Base-by-base conservation (phyloP, 257 asterid genomes). In the Gynochthodes officinalis region DNA sequence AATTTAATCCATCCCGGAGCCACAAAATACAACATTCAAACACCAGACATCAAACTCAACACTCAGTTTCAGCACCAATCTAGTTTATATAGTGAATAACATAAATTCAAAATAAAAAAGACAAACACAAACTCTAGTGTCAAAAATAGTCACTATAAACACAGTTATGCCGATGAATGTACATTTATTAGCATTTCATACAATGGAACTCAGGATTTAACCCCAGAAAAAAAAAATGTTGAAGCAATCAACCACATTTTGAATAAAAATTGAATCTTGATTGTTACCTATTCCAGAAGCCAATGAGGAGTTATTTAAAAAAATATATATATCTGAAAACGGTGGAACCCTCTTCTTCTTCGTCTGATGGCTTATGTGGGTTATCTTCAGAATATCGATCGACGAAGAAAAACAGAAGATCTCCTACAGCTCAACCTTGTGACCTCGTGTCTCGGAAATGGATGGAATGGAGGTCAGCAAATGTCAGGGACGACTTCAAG, bases 251-350 rank as follows among this genome's bases (percentile, higher is more conserved):
- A 63, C 23, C 50, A 39, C n/a, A 40, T 3, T n/a, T 39, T 10
- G 32, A 40, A 9, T 11, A 64, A 28, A 68, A 32, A 68, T 49
- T 32, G 46, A 64, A 66, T 74, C 61, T 65, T n/a, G 60, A 66
- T 7, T 43, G 23, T 9, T 21, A 62, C 67, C 67, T 35, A 57
- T 32, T 12, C 67, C 7, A 66, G 35, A 27, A 57, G 64, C 60
- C 10, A 52, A 42, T 7, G 12, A 50, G 15, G 16, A 8, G 9
- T 8, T 19, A 40, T 64, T 50, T 9, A 63, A 25, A 33, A 64
- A 23, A 43, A n/a, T 0, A 39, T 46, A 0, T 7, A 70, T 40
- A 4, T 12, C 18, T 46, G 40, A 57, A 66, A 74, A 11, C 30
- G 73, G 12, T 2, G 7, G 25, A 21, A 2, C n/a, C 65, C 73